Percentiles rank a stretch among this genome's conserved stretches.
phyloP scores from a whole-genome alignment of 306 rosid genomes.

The Acacia acuminata region DNA sequence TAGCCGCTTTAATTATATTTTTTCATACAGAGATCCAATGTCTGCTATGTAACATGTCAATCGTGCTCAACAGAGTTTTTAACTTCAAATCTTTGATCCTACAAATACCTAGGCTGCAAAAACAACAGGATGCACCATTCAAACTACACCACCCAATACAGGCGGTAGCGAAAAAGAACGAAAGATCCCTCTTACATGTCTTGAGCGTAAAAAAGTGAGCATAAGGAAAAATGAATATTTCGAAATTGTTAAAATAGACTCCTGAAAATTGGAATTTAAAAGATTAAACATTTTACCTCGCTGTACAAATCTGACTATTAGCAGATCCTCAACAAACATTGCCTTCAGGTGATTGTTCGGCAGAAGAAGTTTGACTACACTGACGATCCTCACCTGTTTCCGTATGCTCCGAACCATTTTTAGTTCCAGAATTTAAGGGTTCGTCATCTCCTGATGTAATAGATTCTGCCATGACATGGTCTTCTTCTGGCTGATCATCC shows the following conservation, averaged over 20 bases:
- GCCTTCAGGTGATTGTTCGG: conserved; percentile 50
- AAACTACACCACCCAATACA: conserved; percentile 55
- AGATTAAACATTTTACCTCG: conserved; percentile 66
- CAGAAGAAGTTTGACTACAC: conserved; percentile 39
- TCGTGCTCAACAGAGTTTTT: conserved; percentile 45
- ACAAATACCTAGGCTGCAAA: conserved; percentile 46
- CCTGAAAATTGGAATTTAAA: conserved; percentile 56
- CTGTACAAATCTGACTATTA: conserved; percentile 74
- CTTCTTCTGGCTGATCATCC: conserved; percentile 42
- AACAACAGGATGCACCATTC: conserved; percentile 48
- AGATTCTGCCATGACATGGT: background rate
- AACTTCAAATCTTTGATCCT: conserved; percentile 51
- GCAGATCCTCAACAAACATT: conserved; percentile 54
- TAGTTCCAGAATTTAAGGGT: background rate
- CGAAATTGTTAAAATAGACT: conserved; percentile 43
- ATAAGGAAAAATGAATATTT: conserved; percentile 46
- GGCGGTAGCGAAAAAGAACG: conserved; percentile 56
- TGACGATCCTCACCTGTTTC: conserved; percentile 50
- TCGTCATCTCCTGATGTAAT: background rate
- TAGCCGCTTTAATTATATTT: conserved; percentile 35
- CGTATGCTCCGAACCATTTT: conserved; percentile 37
- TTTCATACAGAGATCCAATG: conserved; percentile 38
- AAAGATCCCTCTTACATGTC: conserved; percentile 63
- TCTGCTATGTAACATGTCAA: conserved; percentile 46
- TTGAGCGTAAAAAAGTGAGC: conserved; percentile 42